Evolutionary conservation across 2,329 filamentous ascomycete species (phyloP), one percentile per base, ranked within the genome.

Genomic region (Endoconidiophora polonica): DNA sequence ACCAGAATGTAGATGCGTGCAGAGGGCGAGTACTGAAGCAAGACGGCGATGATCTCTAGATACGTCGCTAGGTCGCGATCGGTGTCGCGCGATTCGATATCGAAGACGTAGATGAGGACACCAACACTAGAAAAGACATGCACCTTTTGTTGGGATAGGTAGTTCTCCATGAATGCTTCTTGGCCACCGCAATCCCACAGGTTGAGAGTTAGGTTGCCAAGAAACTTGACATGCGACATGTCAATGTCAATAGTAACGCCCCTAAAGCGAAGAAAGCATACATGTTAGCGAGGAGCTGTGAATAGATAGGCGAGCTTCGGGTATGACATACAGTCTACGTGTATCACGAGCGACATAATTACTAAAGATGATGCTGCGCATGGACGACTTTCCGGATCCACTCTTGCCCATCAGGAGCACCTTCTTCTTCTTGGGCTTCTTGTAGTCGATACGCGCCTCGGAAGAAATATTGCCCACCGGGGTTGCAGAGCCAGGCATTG

Each of bases 171-270:
- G 63, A 98, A 98, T 37, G 90, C 90, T 66, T 96, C 91, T 70
- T 98, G 91, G 53, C 90, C 91, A 68, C 91, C 91, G 64, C 91
- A 98, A 67, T 98, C 91, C 91, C 91, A 98, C 16, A 98, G 76
- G 66, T 98, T 96, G 58, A 98, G 75, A 49, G 91, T 95, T 48
- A 98, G 72, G 65, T 96, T 96, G 48, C 91, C 91, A 68, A 98
- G 84, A 68, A 98, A 98, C 65, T 94, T 94, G 66, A 96, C 91
- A 68, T 95, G 91, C 55, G 87, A 95, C 60, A 96, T 84, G 66
- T 98, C 91, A 54, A 98, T 91, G 63, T 98, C 91, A 62, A 98
- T 96, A 10, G 91, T 98, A 1, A 91, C 91, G 57, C 91, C 91
- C 50, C 74, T 77, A 46, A 20, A 39, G 4, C 10, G 16, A 42